Evolutionary conservation across 306 rosid genomes (phyloP).

Genomic region (Phaseolus lunatus): DNA sequence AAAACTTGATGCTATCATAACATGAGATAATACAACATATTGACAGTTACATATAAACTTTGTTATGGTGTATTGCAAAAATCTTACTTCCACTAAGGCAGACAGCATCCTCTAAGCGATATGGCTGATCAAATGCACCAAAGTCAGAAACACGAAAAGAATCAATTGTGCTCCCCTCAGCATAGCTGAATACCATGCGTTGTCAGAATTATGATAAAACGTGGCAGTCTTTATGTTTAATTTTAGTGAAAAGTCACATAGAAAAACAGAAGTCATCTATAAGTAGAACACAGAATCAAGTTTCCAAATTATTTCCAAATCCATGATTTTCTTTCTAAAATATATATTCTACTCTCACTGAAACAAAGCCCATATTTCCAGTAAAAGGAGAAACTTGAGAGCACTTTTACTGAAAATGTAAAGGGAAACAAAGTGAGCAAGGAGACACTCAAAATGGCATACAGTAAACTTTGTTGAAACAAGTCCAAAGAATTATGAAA

Average conservation of each 20-base stretch:
- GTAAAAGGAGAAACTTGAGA: background rate
- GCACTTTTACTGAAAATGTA: slow-evolving; percentile 2
- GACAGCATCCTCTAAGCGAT: slow-evolving; percentile 48
- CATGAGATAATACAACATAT: slow-evolving; percentile 2
- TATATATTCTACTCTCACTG: background rate
- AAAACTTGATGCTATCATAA: slow-evolving; percentile 14
- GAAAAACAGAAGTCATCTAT: slow-evolving; percentile 4
- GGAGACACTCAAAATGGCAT: background rate
- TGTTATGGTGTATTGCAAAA: slow-evolving; percentile 6
- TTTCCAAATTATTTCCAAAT: slow-evolving; percentile 14
- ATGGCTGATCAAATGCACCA: slow-evolving; percentile 56
- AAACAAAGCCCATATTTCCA: background rate
- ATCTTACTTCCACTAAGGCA: slow-evolving; percentile 58
- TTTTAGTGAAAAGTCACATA: slow-evolving; percentile 22
- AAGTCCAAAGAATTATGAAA: slow-evolving; percentile 20
- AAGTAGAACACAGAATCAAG: background rate
- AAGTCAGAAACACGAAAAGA: slow-evolving; percentile 57
- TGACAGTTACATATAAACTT: slow-evolving; percentile 29
- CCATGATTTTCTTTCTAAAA: slow-evolving; percentile 8
- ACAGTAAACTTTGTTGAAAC: background rate
- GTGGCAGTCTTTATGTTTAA: slow-evolving; percentile 6
- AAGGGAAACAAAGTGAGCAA: background rate
- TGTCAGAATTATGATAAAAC: slow-evolving; percentile 7
- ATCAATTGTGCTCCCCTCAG: slow-evolving; percentile 50
- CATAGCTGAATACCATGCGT: slow-evolving; percentile 49